A percentile compares a stretch with the other conserved stretches of the same genome.
phyloP scores from a whole-genome alignment of 495 filamentous ascomycete species.

The Neurospora sp. region DNA sequence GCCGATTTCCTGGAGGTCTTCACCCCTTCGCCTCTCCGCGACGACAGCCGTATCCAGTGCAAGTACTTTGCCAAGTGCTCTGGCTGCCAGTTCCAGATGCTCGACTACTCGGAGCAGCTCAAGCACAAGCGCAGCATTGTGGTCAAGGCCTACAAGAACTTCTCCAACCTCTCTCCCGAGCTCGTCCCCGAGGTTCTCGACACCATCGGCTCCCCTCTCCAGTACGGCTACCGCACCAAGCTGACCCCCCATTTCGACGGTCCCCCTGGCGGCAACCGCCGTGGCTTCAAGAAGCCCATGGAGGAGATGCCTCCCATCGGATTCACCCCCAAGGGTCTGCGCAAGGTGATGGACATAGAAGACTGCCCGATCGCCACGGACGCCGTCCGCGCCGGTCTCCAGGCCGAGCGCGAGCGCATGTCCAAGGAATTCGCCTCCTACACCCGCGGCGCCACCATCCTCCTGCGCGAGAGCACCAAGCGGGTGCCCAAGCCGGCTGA shows the following conservation, averaged over 20 bases:
- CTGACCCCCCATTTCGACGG: constrained; percentile 90
- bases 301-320: constrained; percentile 66
- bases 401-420: constrained; percentile 61
- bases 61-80: constrained; percentile 80
- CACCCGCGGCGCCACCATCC: constrained; percentile 72
- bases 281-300: constrained; percentile 30
- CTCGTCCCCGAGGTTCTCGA: constrained; percentile 66
- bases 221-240: constrained; percentile 93
- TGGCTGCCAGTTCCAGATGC: constrained; percentile 96
- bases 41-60: constrained; percentile 69
- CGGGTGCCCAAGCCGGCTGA: constrained; percentile 46
- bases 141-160: constrained; percentile 86
- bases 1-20: constrained; percentile 75
- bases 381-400: constrained; percentile 65
- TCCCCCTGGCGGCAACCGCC: constrained; percentile 38
- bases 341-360: constrained; percentile 79
- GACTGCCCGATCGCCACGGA: constrained; percentile 94
- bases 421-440: constrained; percentile 59
- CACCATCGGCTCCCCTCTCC: constrained; percentile 79
- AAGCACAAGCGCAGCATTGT: constrained; percentile 75
- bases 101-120: constrained; percentile 79
- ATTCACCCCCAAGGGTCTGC: constrained; percentile 72
- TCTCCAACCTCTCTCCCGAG: constrained; percentile 68
- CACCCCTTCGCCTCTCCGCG: constrained; percentile 59
- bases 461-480: constrained; percentile 77